A percentile compares a stretch with the other conserved stretches of the same genome.
phyloP scores from a whole-genome alignment of 2,329 filamentous ascomycete species.

The Aureobasidium sp. region DNA sequence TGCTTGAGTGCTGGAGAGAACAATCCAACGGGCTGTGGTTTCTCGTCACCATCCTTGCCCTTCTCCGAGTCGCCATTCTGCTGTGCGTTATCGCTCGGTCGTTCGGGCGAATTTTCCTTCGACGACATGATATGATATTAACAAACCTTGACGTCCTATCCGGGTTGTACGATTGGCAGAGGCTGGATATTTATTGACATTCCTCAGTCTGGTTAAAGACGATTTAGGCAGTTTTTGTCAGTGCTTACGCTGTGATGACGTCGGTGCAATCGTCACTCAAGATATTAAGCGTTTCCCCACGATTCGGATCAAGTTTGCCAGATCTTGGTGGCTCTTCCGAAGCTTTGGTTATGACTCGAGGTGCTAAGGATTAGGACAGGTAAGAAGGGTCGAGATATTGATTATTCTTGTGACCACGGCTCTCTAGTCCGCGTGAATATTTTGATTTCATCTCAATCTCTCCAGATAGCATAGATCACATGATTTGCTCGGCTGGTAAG shows the following conservation, averaged over 20 bases:
- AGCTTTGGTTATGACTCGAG: too few species aligned
- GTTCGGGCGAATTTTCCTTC: neutral
- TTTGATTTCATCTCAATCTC: too few species aligned
- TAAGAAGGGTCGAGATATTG: too few species aligned
- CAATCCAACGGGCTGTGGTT: conserved; percentile 35
- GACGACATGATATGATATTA: neutral
- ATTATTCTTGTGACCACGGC: too few species aligned
- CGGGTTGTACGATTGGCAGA: neutral
- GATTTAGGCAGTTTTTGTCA: neutral
- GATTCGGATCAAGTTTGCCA: neutral
- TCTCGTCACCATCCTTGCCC: neutral
- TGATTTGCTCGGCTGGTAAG: too few species aligned
- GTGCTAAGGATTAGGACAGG: too few species aligned
- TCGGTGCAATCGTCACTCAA: neutral
- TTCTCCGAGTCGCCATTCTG: conserved; percentile 8
- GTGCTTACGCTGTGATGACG: neutral
- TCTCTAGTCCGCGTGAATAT: too few species aligned
- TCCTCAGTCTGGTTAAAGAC: neutral
- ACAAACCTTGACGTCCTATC: neutral
- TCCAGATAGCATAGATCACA: too few species aligned
- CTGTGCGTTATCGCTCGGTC: neutral
- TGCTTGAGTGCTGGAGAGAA: conserved; percentile 34
- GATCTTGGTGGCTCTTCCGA: neutral
- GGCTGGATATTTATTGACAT: conserved; percentile 1
- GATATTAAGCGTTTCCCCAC: neutral